Percentiles rank a stretch among this genome's conserved stretches.
phyloP scores from a whole-genome alignment of 2,329 filamentous ascomycete genomes.

The Microdochium bolleyi region DNA sequence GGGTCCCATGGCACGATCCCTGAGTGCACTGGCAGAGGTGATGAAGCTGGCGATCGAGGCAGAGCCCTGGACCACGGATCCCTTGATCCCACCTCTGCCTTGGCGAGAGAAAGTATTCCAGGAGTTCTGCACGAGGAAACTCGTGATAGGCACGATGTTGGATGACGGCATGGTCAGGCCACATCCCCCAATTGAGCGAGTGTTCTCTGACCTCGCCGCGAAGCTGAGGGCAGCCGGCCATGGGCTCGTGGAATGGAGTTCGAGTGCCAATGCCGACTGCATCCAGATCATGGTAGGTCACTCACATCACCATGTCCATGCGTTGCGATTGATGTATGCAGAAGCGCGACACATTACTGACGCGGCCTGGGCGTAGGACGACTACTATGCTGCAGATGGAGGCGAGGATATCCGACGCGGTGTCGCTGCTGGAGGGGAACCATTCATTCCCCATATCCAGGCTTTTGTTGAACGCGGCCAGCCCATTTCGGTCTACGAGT shows the following conservation, averaged over 20 bases:
- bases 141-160: slow-evolving; percentile 32
- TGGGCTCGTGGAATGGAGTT: slow-evolving; percentile 44
- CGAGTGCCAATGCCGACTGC: slow-evolving; percentile 42
- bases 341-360: neutral
- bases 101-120: slow-evolving; percentile 41
- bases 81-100: slow-evolving; percentile 40
- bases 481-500: slow-evolving; percentile 53
- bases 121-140: slow-evolving; percentile 27
- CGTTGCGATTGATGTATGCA: too few relatives aligned
- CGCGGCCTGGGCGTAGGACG: slow-evolving; percentile 29
- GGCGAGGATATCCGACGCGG: slow-evolving; percentile 53
- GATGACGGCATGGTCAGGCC: slow-evolving; percentile 43
- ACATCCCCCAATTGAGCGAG: slow-evolving; percentile 43
- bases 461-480: slow-evolving; percentile 42
- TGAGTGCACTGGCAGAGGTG: slow-evolving; percentile 38
- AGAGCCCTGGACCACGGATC: slow-evolving; percentile 45
- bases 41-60: slow-evolving; percentile 37
- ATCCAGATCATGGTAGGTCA: slow-evolving; percentile 42
- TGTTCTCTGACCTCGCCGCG: slow-evolving; percentile 27
- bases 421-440: slow-evolving; percentile 46
- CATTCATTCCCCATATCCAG: slow-evolving; percentile 50
- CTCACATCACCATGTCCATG: neutral
- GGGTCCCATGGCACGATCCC: slow-evolving; percentile 48
- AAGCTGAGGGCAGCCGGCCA: slow-evolving; percentile 39
- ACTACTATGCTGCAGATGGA: slow-evolving; percentile 54